Evolutionary conservation across 345 rosid genomes (phyloP).

Genomic region (Linum usitatissimum): DNA sequence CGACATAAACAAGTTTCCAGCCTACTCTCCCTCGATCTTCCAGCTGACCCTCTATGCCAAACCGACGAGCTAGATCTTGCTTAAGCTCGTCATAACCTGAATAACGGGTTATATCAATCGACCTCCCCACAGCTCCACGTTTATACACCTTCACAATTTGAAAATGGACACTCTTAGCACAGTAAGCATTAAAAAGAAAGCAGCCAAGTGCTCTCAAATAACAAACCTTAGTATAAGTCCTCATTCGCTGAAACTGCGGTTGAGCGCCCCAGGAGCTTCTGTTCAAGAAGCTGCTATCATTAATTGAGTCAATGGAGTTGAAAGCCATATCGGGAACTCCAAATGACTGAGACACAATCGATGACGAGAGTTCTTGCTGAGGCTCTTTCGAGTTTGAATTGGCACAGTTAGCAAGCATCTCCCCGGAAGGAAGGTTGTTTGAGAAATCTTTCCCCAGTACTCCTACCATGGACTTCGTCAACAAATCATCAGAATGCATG

Average conservation of each 20-base stretch:
- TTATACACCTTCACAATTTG: constrained; percentile 66
- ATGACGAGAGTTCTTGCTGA: constrained; percentile 51
- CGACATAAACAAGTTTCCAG: constrained; percentile 89
- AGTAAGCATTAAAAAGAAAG: too few species aligned
- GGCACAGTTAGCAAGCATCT: constrained; percentile 76
- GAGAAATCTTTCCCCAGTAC: constrained; percentile 35
- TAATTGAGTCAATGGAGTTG: constrained; percentile 52
- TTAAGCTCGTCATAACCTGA: constrained; percentile 73
- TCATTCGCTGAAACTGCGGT: constrained; percentile 69
- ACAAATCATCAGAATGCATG: constrained; percentile 28
- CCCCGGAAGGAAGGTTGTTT: constrained; percentile 35
- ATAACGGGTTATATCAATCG: constrained; percentile 82
- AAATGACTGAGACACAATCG: constrained; percentile 77
- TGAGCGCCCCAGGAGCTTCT: constrained; percentile 50
- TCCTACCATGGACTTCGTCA: constrained; percentile 33
- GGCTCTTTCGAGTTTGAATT: constrained; percentile 52
- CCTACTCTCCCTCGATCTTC: constrained; percentile 87
- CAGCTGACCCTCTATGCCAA: constrained; percentile 89
- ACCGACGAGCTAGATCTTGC: constrained; percentile 86
- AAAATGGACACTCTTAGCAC: neutral
- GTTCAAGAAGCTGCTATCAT: constrained; percentile 58
- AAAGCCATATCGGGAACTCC: constrained; percentile 73
- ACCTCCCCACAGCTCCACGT: constrained; percentile 95
- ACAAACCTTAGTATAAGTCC: constrained; percentile 86
- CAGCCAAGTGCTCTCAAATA: too few species aligned